Base-by-base conservation (phyloP, 495 filamentous ascomycete species). In the Physcia stellaris region DNA sequence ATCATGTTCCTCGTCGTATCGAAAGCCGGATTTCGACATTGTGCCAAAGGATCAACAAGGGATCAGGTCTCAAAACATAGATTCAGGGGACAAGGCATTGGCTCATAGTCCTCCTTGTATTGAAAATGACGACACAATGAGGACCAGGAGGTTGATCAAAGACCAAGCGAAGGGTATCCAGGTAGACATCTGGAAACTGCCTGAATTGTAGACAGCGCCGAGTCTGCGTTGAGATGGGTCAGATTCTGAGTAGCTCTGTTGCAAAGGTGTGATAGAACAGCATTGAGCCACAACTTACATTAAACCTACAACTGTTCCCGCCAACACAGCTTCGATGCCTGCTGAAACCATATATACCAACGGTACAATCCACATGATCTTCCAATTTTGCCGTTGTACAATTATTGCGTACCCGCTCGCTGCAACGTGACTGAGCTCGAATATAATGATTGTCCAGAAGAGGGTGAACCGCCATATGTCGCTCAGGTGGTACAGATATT, bases 81-180 rank as follows among this genome's bases (percentile, higher is more conserved):
- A 9, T n/a, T 7, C 9, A n/a, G n/a, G n/a, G n/a, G n/a, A n/a
- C n/a, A n/a, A n/a, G n/a, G n/a, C n/a, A n/a, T 19, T 34, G 5
- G 11, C n/a, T 80, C 63, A 94, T 40, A 98, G 66, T 23, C 86
- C 90, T n/a, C 88, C 88, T 50, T 92, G 86, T 42, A 94, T 87
- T 7, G 86, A 83, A 57, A 94, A 98, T 11, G 87, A 94, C 3
- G 87, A 90, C 29, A 96, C 57, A 37, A 95, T 80, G 29, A 98
- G 56, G n/a, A 94, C 73, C 38, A 95, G 56, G 2, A 92, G 75
- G 51, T 87, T 94, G 54, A 94, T 79, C 47, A 82, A 66, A n/a
- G 78, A 80, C 90, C 90, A 98, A 35, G 92, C 69, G 51, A 94
- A 84, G 11, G 90, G 90, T 28, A 94, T 80, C 90, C 92, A 98